Percentiles rank a stretch among this genome's conserved stretches.
Conservation (phyloP, 192 early-diverging fungal genomes). For the Funneliformis geosporum region DNA sequence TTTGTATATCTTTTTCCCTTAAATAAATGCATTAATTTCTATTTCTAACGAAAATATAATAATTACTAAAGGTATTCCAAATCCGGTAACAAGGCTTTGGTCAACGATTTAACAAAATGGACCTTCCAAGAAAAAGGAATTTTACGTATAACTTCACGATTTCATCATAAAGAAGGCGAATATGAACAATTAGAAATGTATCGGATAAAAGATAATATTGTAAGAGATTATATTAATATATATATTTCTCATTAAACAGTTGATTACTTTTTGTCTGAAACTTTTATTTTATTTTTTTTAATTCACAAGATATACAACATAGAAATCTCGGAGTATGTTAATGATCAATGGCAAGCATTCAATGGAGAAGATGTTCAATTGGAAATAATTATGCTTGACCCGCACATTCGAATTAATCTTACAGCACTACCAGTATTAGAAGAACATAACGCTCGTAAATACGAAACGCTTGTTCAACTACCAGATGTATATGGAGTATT, state of each 20-base stretch:
- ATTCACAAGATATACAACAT: conserved; percentile 67
- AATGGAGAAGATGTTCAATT: conserved; percentile 81
- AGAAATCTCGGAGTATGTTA: conserved; percentile 75
- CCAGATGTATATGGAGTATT: conserved; percentile 98
- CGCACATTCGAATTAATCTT: conserved; percentile 83
- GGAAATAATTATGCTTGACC: conserved; percentile 96
- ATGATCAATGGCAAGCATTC: conserved; percentile 85
- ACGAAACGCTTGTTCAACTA: conserved; percentile 53
- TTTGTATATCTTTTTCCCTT: conserved; percentile 12
- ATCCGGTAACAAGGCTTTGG: conserved; percentile 76
- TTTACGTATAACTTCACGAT: conserved; percentile 64
- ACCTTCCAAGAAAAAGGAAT: conserved; percentile 90
- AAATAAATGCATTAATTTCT: not conserved
- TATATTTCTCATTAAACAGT: not conserved
- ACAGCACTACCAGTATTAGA: conserved; percentile 38
- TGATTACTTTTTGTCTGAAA: not conserved
- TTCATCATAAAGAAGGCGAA: conserved; percentile 70
- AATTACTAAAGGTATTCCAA: conserved; percentile 25
- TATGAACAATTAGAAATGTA: conserved; percentile 73
- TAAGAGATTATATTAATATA: conserved; percentile 38
- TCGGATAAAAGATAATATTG: conserved; percentile 90
- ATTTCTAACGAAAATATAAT: not conserved
- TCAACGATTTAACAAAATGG: conserved; percentile 80
- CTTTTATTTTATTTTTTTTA: not conserved
- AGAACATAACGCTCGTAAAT: conserved; percentile 44